Conservation (phyloP, 1,284 basidiomycete species). For the Ganoderma lingzhi region DNA sequence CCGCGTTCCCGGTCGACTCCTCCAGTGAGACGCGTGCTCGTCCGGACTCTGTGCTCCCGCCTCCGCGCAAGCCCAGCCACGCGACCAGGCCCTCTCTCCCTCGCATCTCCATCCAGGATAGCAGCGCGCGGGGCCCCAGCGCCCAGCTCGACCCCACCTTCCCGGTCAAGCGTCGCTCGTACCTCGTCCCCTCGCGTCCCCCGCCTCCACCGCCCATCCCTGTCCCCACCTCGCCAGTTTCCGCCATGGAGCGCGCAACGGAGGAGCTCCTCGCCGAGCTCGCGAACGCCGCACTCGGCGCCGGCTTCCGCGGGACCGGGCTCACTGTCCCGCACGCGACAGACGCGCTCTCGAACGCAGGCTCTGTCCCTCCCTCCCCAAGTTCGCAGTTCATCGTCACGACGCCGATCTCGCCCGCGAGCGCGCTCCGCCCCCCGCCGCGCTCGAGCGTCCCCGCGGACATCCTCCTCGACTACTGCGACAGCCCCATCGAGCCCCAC, state of each 20-base stretch:
- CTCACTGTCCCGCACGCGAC: constrained; percentile 26
- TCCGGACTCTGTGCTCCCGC: constrained; percentile 43
- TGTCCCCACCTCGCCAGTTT: constrained; percentile 23
- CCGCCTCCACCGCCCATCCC: constrained; percentile 31
- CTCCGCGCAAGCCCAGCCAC: constrained; percentile 35
- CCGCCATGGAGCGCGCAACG: constrained; percentile 44
- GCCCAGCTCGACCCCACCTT: constrained; percentile 46
- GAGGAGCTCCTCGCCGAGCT: constrained; percentile 42
- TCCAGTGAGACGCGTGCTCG: constrained; percentile 34
- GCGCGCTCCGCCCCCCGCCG: constrained; percentile 45
- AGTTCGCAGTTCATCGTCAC: constrained; percentile 39
- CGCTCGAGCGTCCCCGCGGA: constrained; percentile 48
- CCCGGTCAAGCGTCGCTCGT: constrained; percentile 37
- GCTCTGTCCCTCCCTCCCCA: constrained; percentile 38
- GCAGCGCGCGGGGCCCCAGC: constrained; percentile 34
- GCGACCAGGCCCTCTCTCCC: constrained; percentile 44
- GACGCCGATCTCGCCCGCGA: constrained; percentile 9
- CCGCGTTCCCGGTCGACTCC: constrained; percentile 28
- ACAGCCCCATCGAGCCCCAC: constrained; percentile 29
- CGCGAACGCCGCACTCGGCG: constrained; percentile 41
- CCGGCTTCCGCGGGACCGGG: constrained; percentile 36
- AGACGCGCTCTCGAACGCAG: constrained; percentile 11
- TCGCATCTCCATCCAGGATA: constrained; percentile 35
- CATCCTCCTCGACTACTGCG: constrained; percentile 40
- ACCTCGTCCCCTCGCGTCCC: constrained; percentile 36